Conservation (phyloP, 2,329 filamentous ascomycete species). For the Colletotrichum sp. region DNA sequence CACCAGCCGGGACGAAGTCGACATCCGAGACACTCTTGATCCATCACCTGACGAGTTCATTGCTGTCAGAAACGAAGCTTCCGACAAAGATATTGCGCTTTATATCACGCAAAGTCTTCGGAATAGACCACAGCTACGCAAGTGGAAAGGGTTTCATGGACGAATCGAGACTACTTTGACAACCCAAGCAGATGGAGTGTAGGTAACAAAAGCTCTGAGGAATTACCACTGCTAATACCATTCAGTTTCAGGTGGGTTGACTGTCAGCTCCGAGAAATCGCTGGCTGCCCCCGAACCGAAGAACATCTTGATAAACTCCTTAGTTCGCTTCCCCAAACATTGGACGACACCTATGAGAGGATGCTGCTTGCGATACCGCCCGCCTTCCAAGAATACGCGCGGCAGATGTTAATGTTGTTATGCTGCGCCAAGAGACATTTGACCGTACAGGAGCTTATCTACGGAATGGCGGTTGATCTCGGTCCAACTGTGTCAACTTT, state of each 20-base stretch:
- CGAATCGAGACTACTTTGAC: neutral
- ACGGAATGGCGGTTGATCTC: neutral
- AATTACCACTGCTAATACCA: neutral
- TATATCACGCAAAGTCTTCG: neutral
- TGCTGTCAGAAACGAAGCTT: neutral
- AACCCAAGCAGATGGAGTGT: neutral
- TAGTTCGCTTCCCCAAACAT: constrained; percentile 25
- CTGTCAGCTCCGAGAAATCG: constrained; percentile 22
- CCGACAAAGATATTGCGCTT: neutral
- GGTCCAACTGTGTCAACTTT: accelerated
- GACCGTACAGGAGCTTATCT: neutral
- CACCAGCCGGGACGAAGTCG: constrained; percentile 35
- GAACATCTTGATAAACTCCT: constrained; percentile 22
- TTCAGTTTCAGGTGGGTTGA: constrained; percentile 29
- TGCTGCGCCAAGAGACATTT: neutral
- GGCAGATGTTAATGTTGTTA: neutral
- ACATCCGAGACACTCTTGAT: constrained; percentile 29
- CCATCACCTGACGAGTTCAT: constrained; percentile 1
- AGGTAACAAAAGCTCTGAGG: neutral
- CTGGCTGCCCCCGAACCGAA: constrained; percentile 13
- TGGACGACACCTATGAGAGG: constrained; percentile 30
- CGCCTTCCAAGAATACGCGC: accelerated
- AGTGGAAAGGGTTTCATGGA: neutral
- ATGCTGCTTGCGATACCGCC: neutral
- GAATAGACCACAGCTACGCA: neutral